Percentiles rank a stretch among this genome's conserved stretches.
Conservation (phyloP, 2,329 filamentous ascomycete genomes). For the Colletotrichum melonis region DNA sequence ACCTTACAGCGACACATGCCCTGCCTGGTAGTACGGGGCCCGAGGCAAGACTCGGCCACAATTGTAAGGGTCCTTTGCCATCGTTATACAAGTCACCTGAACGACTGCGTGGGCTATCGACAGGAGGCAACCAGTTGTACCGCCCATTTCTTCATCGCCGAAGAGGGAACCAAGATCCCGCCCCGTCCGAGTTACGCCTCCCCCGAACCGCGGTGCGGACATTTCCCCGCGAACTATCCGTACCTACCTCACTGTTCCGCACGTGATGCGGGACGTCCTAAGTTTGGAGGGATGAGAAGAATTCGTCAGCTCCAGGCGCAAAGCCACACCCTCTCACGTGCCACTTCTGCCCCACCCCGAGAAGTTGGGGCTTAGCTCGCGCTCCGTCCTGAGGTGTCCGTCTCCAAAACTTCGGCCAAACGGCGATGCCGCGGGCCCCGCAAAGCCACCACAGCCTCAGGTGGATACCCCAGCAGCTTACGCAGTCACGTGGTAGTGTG, state of each 20-base stretch:
- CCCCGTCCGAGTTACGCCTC: background rate
- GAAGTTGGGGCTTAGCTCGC: background rate
- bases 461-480: background rate
- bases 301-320: background rate
- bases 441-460: background rate
- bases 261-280: no score
- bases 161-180: background rate
- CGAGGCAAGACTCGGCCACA: background rate
- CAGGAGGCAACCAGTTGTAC: background rate
- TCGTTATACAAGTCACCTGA: background rate
- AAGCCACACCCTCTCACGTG: background rate
- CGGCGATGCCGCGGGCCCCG: background rate
- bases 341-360: no score
- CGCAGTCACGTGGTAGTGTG: no score
- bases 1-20: background rate
- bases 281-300: no score
- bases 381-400: no score
- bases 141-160: background rate
- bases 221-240: background rate
- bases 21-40: no score
- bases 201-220: background rate
- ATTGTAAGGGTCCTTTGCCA: background rate
- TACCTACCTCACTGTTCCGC: no score
- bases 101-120: background rate
- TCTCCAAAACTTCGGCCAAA: background rate